Conservation (phyloP, 1,139 yeast genomes). For the Debaryomyces psychrophilus region DNA sequence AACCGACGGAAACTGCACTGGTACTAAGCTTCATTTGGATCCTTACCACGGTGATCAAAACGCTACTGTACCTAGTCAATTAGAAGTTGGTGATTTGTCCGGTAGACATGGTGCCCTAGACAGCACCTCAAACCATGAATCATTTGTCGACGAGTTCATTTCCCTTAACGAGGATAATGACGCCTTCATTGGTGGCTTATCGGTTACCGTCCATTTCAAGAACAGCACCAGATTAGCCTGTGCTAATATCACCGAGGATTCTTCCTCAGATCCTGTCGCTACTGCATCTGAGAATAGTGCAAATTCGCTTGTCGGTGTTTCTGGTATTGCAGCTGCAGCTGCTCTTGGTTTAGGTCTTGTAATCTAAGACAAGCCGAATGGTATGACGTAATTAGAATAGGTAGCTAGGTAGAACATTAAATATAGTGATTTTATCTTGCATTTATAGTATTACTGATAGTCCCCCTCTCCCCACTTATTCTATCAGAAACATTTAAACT, state of each 20-base stretch:
- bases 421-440: neutral
- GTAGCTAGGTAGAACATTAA: neutral
- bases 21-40: constrained; percentile 41
- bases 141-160: constrained; percentile 40
- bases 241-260: constrained; percentile 38
- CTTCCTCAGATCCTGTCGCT: constrained; percentile 11
- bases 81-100: constrained; percentile 46
- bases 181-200: constrained; percentile 42
- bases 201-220: constrained; percentile 41
- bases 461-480: neutral
- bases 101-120: constrained; percentile 43
- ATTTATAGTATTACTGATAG: neutral
- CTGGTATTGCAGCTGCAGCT: constrained; percentile 21
- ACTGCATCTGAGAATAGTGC: constrained; percentile 14
- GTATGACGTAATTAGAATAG: neutral
- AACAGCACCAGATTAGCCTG: constrained; percentile 42
- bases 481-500: neutral
- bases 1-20: constrained; percentile 43
- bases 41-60: constrained; percentile 40
- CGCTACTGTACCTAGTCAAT: constrained; percentile 28
- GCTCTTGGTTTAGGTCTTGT: constrained; percentile 14
- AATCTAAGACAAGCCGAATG: neutral
- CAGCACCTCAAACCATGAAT: constrained; percentile 26
- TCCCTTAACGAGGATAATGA: constrained; percentile 39
- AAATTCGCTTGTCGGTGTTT: constrained; percentile 16